A percentile compares a stretch with the other conserved stretches of the same genome.
phyloP scores from a whole-genome alignment of 2,329 filamentous ascomycete species.

The Elsinoe ampelina region DNA sequence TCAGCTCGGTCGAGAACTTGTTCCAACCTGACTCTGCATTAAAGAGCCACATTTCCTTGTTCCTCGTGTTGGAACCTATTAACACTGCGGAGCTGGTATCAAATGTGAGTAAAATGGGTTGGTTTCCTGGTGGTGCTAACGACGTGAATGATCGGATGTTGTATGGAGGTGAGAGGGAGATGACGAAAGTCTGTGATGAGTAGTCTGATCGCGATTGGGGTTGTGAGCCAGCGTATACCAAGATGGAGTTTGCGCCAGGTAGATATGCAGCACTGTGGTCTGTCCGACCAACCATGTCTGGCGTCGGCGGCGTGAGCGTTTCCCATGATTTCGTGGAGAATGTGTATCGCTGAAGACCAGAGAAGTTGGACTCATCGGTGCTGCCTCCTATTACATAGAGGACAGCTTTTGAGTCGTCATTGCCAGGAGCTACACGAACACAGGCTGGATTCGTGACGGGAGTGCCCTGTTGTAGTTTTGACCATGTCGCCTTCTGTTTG shows the following conservation, averaged over 20 bases:
- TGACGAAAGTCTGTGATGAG: constrained; percentile 67
- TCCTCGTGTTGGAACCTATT: constrained; percentile 60
- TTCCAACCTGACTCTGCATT: constrained; percentile 55
- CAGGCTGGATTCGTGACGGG: constrained; percentile 68
- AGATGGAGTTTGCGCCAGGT: constrained; percentile 56
- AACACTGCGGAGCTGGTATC: constrained; percentile 60
- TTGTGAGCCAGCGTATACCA: constrained; percentile 71
- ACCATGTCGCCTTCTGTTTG: constrained; percentile 62
- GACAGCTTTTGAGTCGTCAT: constrained; percentile 49
- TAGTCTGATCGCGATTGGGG: constrained; percentile 44
- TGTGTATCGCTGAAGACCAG: constrained; percentile 63
- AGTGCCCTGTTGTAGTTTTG: constrained; percentile 53
- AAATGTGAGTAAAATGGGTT: constrained; percentile 68
- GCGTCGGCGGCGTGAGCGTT: constrained; percentile 40
- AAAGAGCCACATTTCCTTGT: constrained; percentile 65
- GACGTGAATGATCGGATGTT: constrained; percentile 50
- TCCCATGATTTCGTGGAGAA: constrained; percentile 52
- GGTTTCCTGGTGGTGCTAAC: constrained; percentile 51
- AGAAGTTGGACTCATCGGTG: constrained; percentile 50
- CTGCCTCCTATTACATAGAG: constrained; percentile 75
- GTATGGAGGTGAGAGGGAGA: constrained; percentile 58
- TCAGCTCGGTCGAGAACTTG: constrained; percentile 55
- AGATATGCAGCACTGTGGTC: constrained; percentile 72
- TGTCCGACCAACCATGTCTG: constrained; percentile 57
- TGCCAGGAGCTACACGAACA: constrained; percentile 56